Evolutionary conservation across 352 stramenopile species (phyloP).

Genomic region (Pythium guiyangense): DNA sequence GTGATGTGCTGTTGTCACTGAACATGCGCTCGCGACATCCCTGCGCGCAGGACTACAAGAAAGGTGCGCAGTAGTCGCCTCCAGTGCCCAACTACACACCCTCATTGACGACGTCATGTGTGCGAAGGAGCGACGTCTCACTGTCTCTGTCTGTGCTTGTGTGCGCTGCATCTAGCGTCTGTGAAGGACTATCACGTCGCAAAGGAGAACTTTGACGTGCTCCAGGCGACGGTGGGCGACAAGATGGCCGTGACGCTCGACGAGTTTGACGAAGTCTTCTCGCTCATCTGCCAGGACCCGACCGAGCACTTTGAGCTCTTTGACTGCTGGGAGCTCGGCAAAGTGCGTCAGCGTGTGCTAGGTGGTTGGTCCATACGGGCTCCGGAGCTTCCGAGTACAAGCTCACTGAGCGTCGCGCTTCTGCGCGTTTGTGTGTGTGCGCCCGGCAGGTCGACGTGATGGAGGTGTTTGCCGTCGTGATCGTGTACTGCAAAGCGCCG

Average conservation of each 20-base stretch:
- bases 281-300: slow-evolving; percentile 64
- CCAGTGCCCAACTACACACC: not conserved
- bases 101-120: not conserved
- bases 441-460: slow-evolving; percentile 52
- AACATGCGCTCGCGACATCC: too few relatives aligned
- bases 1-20: not conserved
- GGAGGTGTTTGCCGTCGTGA: slow-evolving; percentile 71
- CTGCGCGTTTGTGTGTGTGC: too few relatives aligned
- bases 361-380: too few relatives aligned
- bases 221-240: slow-evolving; percentile 61
- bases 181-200: slow-evolving; percentile 39
- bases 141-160: not conserved
- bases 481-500: slow-evolving; percentile 61
- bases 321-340: slow-evolving; percentile 50
- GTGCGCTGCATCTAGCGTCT: slow-evolving; percentile 13
- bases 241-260: slow-evolving; percentile 71
- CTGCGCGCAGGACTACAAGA: slow-evolving; percentile 27
- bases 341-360: slow-evolving; percentile 23
- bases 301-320: slow-evolving; percentile 68
- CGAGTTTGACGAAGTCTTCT: slow-evolving; percentile 80
- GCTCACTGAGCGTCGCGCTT: too few relatives aligned
- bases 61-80: slow-evolving; percentile 3
- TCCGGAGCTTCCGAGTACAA: too few relatives aligned
- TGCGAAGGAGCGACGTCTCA: not conserved
- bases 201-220: slow-evolving; percentile 57